A percentile compares a stretch with the other conserved stretches of the same genome.
phyloP scores from a whole-genome alignment of 495 filamentous ascomycete genomes.

The Friedmanniomyces simplex region DNA sequence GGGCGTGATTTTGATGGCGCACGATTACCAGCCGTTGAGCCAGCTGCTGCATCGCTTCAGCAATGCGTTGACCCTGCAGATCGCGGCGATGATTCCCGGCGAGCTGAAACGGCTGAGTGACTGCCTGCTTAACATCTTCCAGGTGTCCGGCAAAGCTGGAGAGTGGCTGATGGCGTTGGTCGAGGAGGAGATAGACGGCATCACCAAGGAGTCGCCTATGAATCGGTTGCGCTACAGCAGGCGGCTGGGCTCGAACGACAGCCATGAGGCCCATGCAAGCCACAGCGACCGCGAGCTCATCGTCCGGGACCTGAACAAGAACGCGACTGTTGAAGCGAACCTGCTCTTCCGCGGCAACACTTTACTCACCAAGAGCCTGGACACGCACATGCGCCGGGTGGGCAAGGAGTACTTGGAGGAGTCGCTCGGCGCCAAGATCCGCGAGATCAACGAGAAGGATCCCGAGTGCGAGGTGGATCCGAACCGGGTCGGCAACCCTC shows the following conservation, averaged over 20 bases:
- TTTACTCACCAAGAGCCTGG: conserved; percentile 83
- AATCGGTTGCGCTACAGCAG: conserved; percentile 60
- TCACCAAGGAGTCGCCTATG: conserved; percentile 61
- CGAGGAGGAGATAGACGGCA: conserved; percentile 93
- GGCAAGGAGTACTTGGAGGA: conserved; percentile 91
- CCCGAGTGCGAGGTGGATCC: conserved; percentile 95
- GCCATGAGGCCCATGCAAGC: conserved; percentile 45
- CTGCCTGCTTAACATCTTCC: conserved; percentile 84
- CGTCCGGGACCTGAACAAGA: conserved; percentile 53
- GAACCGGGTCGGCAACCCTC: conserved; percentile 53
- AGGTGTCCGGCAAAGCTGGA: conserved; percentile 77
- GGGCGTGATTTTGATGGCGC: conserved; percentile 72
- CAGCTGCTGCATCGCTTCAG: conserved; percentile 77
- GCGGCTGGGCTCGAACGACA: conserved; percentile 70
- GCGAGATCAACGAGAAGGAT: conserved; percentile 78
- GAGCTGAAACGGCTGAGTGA: conserved; percentile 74
- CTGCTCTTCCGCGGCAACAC: conserved; percentile 94
- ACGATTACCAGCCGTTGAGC: conserved; percentile 74
- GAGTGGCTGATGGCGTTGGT: conserved; percentile 91
- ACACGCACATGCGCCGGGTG: conserved; percentile 88
- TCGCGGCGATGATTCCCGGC: conserved; percentile 66
- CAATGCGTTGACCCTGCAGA: conserved; percentile 72
- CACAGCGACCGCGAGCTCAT: conserved; percentile 49
- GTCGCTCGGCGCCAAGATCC: conserved; percentile 70
- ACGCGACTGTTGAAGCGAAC: conserved; percentile 67